Conservation (phyloP, 441 rosid genomes). For the Euphorbia celastroides region DNA sequence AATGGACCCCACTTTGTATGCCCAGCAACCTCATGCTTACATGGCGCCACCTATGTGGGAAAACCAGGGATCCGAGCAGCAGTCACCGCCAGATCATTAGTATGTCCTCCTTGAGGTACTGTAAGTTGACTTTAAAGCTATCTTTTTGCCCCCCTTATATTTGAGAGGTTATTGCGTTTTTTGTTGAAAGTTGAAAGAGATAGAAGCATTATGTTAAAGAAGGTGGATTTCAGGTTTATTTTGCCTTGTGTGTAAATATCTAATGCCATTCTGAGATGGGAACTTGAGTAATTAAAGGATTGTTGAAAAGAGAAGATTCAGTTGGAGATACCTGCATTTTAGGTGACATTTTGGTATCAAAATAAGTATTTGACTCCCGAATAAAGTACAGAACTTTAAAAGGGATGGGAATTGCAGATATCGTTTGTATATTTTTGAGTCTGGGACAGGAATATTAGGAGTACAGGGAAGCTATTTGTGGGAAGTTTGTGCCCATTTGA, state of each 20-base stretch:
- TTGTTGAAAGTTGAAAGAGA: background rate
- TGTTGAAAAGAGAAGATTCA: background rate
- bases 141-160: background rate
- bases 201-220: background rate
- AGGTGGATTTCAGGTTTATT: background rate
- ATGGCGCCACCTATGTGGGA: slow-evolving; percentile 75
- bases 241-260: background rate
- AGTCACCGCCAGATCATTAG: slow-evolving; percentile 58
- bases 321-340: background rate
- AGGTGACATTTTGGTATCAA: background rate
- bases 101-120: slow-evolving; percentile 14
- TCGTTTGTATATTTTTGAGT: too few species aligned
- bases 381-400: background rate
- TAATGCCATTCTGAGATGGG: background rate
- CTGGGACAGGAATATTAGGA: too few species aligned
- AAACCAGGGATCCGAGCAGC: slow-evolving; percentile 56
- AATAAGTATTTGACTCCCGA: background rate
- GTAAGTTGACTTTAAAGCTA: slow-evolving; percentile 18
- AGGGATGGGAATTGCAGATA: background rate
- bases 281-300: background rate
- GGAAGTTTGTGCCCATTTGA: background rate
- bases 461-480: background rate
- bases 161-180: background rate
- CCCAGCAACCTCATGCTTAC: slow-evolving; percentile 55
- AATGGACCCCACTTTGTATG: slow-evolving; percentile 56